Evolutionary conservation across 2,329 filamentous ascomycete species (phyloP), one percentile per base, ranked within the genome.

Genomic region (Neonectria coccinea): DNA sequence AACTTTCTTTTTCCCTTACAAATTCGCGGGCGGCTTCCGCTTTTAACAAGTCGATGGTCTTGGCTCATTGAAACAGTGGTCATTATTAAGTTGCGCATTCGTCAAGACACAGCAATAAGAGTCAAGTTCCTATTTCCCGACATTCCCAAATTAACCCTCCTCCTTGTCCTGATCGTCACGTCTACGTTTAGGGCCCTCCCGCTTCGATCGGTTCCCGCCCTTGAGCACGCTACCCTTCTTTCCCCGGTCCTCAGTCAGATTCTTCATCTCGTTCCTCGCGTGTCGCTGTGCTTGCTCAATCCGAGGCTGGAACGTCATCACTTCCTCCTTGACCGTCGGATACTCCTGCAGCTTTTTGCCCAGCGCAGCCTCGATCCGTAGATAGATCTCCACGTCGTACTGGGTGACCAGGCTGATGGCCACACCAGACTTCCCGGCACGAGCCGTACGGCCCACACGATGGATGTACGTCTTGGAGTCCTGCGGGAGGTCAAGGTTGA

Each of bases 381-480:
- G 81, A 79, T 88, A 97, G 39, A 96, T 86, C 77, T 94, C 92
- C 1, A 94, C 82, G 73, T 97, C 94, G 71, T 97, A 97, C 78
- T 97, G 94, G 0, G 92, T 97, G 5, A 96, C 90, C 9, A 97
- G 81, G 56, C 85, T 92, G 51, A 97, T 86, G 9, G 94, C 93
- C 47, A 92, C 87, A 54, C 94, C 94, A 1, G 90, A 90, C 77
- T 94, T 94, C 31, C 94, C 94, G 0, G 94, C 94, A 79, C 94
- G 88, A 0, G 94, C 94, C 1, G 94, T 97, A 70, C 94, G 91
- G 20, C 94, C 94, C 1, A 97, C 93, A 56, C 94, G 87, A 79
- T 97, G 94, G 33, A 97, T 91, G 73, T 97, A 97, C 0, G 94
- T 97, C 80, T 97, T 97, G 72, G 88, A 92, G 79, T 97, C 93